These are phyloP conservation scores for Candida awuae DNA, from an alignment of 805 yeast genomes.

Conservation along the genomic window DNA sequence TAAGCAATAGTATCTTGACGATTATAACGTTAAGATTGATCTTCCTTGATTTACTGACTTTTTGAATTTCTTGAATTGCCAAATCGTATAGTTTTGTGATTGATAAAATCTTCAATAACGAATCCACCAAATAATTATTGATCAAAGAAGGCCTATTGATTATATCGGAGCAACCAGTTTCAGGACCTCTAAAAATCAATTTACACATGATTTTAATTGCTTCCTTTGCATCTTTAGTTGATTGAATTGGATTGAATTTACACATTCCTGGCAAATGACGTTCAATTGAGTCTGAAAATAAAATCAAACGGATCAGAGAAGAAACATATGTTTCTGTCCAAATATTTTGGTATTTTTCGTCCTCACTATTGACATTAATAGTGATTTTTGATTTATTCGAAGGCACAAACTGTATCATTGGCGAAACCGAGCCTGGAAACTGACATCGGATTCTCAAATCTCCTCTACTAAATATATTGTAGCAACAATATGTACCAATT, in stretches of 20 bases:
- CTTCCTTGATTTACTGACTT: slow-evolving; percentile 13
- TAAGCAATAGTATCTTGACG: slow-evolving; percentile 33
- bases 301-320: slow-evolving; percentile 44
- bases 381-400: slow-evolving; percentile 30
- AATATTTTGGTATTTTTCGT: slow-evolving; percentile 43
- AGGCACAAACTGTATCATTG: slow-evolving; percentile 40
- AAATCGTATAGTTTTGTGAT: slow-evolving; percentile 32
- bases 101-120: slow-evolving; percentile 35
- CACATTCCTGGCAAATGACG: slow-evolving; percentile 52
- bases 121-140: slow-evolving; percentile 49
- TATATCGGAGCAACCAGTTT: slow-evolving; percentile 36
- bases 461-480: slow-evolving; percentile 62
- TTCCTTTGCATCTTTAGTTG: slow-evolving; percentile 29
- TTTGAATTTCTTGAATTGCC: slow-evolving; percentile 34
- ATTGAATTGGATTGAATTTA: slow-evolving; percentile 39
- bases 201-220: slow-evolving; percentile 33
- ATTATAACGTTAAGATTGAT: slow-evolving; percentile 30
- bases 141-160: slow-evolving; percentile 28
- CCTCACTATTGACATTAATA: slow-evolving; percentile 27
- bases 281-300: slow-evolving; percentile 45
- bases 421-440: slow-evolving; percentile 40
- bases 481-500: slow-evolving; percentile 53
- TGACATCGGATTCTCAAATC: slow-evolving; percentile 65
- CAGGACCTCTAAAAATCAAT: slow-evolving; percentile 39
- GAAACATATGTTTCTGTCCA: slow-evolving; percentile 63